phyloP scores from a whole-genome alignment of 805 yeast species.

The Lipomyces orientalis region DNA sequence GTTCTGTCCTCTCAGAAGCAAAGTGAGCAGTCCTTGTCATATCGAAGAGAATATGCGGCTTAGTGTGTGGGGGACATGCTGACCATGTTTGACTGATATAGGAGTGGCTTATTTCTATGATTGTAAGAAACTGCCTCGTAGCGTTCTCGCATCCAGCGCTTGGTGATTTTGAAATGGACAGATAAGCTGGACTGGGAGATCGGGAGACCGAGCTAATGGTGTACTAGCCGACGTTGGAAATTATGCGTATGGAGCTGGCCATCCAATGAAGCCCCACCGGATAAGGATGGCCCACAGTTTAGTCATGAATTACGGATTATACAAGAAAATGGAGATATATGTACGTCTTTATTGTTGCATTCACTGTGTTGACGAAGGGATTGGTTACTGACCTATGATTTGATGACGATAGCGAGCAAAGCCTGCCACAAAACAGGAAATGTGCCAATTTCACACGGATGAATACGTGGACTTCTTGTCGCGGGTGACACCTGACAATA shows the following conservation, averaged over 20 bases:
- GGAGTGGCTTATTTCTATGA: conserved; percentile 78
- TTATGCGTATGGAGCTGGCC: conserved; percentile 97
- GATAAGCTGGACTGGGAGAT: neutral
- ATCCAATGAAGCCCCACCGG: conserved; percentile 98
- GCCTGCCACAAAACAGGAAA: conserved; percentile 96
- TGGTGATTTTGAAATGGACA: neutral
- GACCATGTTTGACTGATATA: neutral
- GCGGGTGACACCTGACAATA: conserved; percentile 33
- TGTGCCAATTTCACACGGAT: conserved; percentile 98
- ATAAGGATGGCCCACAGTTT: conserved; percentile 98
- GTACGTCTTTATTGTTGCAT: conserved; percentile 34
- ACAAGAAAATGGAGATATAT: conserved; percentile 96
- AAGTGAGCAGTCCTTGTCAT: conserved; percentile 10
- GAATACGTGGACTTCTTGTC: conserved; percentile 84
- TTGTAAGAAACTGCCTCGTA: conserved; percentile 43
- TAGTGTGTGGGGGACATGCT: neutral
- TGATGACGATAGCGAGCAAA: conserved; percentile 65
- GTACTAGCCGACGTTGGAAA: conserved; percentile 86
- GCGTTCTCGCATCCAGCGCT: neutral
- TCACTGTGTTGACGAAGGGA: neutral
- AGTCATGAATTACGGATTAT: conserved; percentile 95
- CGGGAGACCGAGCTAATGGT: neutral
- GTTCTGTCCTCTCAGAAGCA: conserved; percentile 21
- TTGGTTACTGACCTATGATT: neutral
- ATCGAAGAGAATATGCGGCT: neutral